phyloP scores from a whole-genome alignment of 176 grass and related monocot species.

The Puccinellia tenuiflora region DNA sequence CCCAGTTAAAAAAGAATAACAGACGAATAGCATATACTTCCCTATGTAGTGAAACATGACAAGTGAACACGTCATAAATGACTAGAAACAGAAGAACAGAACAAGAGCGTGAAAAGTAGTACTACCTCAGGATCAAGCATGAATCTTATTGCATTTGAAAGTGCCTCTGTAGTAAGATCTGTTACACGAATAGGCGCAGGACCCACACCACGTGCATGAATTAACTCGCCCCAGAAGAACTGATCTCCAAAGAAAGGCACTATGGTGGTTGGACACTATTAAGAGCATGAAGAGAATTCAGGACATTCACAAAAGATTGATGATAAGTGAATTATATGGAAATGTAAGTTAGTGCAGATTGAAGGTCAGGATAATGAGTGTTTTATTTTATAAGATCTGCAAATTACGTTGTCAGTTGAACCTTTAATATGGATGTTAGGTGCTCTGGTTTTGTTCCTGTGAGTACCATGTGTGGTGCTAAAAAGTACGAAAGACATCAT shows the following conservation, averaged over 20 bases:
- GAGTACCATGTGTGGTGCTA: slow-evolving; percentile 9
- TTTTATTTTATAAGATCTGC: slow-evolving; percentile 11
- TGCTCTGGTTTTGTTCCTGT: neutral
- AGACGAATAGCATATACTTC: neutral
- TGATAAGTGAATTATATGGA: neutral
- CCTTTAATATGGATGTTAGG: neutral
- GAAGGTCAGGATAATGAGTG: neutral
- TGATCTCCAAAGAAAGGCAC: slow-evolving; percentile 96
- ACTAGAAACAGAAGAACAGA: neutral
- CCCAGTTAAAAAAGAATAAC: neutral
- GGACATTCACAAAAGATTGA: neutral
- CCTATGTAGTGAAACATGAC: neutral
- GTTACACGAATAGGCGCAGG: slow-evolving; percentile 77
- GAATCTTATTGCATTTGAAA: slow-evolving; percentile 77
- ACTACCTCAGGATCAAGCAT: slow-evolving; percentile 89
- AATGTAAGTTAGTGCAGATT: slow-evolving; percentile 1
- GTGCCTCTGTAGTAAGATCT: slow-evolving; percentile 66
- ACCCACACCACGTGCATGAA: slow-evolving; percentile 73
- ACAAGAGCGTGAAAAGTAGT: neutral
- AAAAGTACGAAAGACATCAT: neutral
- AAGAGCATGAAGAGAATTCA: slow-evolving; percentile 21
- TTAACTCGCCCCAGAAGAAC: slow-evolving; percentile 92
- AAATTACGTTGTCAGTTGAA: slow-evolving; percentile 7
- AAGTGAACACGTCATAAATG: neutral
- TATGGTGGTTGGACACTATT: slow-evolving; percentile 81